Evolutionary conservation across 2,329 filamentous ascomycete genomes (phyloP), one percentile per base, ranked within the genome.

Genomic region (Cyclaneusma minus): DNA sequence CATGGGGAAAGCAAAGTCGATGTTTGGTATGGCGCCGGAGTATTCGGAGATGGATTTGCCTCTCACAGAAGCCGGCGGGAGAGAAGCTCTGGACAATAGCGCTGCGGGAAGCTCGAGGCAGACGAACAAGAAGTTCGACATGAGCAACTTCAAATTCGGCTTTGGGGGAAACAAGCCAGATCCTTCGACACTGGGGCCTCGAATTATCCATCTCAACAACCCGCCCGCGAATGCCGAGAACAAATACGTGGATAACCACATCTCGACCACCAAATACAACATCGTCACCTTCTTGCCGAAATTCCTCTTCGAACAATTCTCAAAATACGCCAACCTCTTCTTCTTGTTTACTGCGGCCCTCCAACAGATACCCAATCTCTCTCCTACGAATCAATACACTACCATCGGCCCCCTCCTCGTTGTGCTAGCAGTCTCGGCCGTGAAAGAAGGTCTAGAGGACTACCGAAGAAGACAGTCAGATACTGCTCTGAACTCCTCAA

Each of bases 31-130:
- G 73, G 77, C 71, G 7, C 63, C 66, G 13, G 66, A 79, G 40
- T 95, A 98, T 53, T 94, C 87, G 17, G 89, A 95, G 55, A 98
- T 98, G 89, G 87, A 98, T 48, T 62, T 98, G 29, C 89, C 89
- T 9, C 61, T 98, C 51, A 95, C 87, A 4, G 83, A 95, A 48
- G 58, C 76, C 24, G 68, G 62, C 28, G 64, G 62, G 24, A 56
- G 62, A 40, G 54, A 34, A 22, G 43, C 56, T 37, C 46, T 51
- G 24, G 51, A 54, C 43, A 42, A 60, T 29, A 55, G 56, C 37
- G 57, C 48, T 24, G 46, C 51, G 27, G 60, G 60, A 37, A 55
- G 58, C 25, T 47, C 46, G 33, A 56, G 42, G 49, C 36, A 41
- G 25, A 35, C 38, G 7, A 30, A 49, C 42, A 78, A 64, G 50